Evolutionary conservation across 768 basidiomycete species (phyloP).

Genomic region (Xerocomellus intermedius): DNA sequence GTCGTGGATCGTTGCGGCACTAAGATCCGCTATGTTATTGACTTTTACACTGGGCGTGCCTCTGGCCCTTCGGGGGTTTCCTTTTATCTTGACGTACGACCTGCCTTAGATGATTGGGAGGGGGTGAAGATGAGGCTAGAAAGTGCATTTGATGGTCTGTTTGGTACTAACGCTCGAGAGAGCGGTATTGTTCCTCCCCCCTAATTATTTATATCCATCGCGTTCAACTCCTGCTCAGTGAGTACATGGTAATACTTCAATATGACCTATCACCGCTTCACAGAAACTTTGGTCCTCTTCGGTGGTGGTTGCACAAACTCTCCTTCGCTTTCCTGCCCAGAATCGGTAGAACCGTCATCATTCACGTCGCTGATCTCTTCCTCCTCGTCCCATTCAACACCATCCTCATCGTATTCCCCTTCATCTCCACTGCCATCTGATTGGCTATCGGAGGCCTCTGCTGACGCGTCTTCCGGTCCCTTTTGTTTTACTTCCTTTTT

Average conservation of each 20-base stretch:
- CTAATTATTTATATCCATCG: slow-evolving; percentile 11
- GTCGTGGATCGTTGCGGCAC: slow-evolving; percentile 90
- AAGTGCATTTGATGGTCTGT: slow-evolving; percentile 48
- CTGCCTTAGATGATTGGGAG: slow-evolving; percentile 93
- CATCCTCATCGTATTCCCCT: slow-evolving; percentile 35
- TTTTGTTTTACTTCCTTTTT: slow-evolving; percentile 57
- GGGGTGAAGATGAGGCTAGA: slow-evolving; percentile 80
- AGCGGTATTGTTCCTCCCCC: slow-evolving; percentile 18
- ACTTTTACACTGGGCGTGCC: slow-evolving; percentile 89
- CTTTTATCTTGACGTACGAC: slow-evolving; percentile 93
- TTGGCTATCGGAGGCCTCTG: slow-evolving; percentile 38
- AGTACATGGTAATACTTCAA: slow-evolving; percentile 14
- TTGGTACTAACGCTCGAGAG: slow-evolving; percentile 22
- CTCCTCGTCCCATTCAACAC: slow-evolving; percentile 54
- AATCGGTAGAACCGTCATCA: slow-evolving; percentile 41
- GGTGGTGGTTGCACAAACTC: slow-evolving; percentile 48
- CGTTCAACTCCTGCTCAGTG: not conserved
- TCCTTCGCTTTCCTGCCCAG: slow-evolving; percentile 45
- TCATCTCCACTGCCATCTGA: slow-evolving; percentile 44
- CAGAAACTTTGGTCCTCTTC: slow-evolving; percentile 54
- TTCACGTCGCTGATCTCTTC: slow-evolving; percentile 63
- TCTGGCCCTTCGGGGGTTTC: slow-evolving; percentile 55
- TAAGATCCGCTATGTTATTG: slow-evolving; percentile 90
- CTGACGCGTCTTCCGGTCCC: slow-evolving; percentile 23
- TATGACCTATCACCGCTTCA: slow-evolving; percentile 40